Evolutionary conservation across 148 eudicot species (phyloP).

Genomic region (Arctostaphylos glauca): DNA sequence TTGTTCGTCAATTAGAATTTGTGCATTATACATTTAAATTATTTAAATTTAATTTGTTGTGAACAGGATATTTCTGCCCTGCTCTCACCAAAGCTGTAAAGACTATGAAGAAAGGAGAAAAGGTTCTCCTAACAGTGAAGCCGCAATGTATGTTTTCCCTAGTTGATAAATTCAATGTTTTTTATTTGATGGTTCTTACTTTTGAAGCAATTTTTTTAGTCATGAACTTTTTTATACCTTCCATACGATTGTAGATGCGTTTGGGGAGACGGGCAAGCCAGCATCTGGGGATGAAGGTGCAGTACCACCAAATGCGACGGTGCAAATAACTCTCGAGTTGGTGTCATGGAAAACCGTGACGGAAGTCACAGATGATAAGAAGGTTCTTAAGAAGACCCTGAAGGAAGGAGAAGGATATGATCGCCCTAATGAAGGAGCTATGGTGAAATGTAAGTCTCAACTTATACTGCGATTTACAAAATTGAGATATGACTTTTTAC

Average conservation of each 20-base stretch:
- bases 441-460: conserved; percentile 65
- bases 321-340: conserved; percentile 68
- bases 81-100: conserved; percentile 86
- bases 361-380: conserved; percentile 77
- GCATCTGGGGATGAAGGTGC: conserved; percentile 70
- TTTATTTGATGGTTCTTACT: too few species aligned
- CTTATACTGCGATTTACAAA: neutral
- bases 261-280: conserved; percentile 87
- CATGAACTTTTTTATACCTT: neutral
- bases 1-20: neutral
- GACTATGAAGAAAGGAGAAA: conserved; percentile 99
- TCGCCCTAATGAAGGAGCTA: conserved; percentile 76
- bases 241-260: conserved; percentile 60
- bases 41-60: conserved; percentile 1
- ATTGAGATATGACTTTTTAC: neutral
- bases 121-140: conserved; percentile 71
- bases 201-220: neutral
- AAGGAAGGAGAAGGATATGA: conserved; percentile 96
- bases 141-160: conserved; percentile 65
- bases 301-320: conserved; percentile 79
- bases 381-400: conserved; percentile 78
- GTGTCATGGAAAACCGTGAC: conserved; percentile 85
- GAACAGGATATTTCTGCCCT: conserved; percentile 85
- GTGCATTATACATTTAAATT: neutral
- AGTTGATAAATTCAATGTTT: neutral